Base-by-base conservation (phyloP, 2,329 filamentous ascomycete species). In the Gliomastix tumulicola region DNA sequence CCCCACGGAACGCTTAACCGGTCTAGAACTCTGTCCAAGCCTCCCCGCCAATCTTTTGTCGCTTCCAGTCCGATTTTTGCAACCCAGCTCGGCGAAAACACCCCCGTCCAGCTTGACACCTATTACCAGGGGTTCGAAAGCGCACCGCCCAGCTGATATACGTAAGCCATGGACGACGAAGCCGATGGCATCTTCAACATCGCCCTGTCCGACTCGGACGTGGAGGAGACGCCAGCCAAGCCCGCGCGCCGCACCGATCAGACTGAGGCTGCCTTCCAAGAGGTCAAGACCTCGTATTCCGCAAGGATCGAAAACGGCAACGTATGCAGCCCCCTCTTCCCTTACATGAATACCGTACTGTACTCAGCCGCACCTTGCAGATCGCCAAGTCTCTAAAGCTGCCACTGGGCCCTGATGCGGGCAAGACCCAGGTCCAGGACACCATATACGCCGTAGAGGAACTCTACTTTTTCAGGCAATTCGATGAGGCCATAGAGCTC, bases 371-470 rank as follows among this genome's bases (percentile, higher is more conserved):
- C 17, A 4, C 16, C n/a, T n/a, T 30, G 10, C 37, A 76, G 71
- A 61, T 76, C 18, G 57, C 60, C 49, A 55, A 65, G 30, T 56
- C 52, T 0, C 52, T 74, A 23, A 40, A 49, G 6, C 45, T 74
- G 3, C 71, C 71, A 1, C 44, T 71, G 10, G 44, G 44, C 4
- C 42, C 48, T 9, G 46, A 36, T 5, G 49, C 63, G 5, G 55
- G 59, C 21, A 78, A 76, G 46, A 63, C 62, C 30, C 59, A 66
- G 22, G 56, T 62, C 2, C 71, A 76, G 43, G 62, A 69, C n/a
- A 45, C 72, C 9, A 40, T 76, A 16, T 71, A 77, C 46, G 74
- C 73, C 1, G 67, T 72, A 7, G 73, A 77, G 48, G 74, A 78
- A 52, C 57, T 77, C 31, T 77, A 77, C 46, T 77, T 73, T 49